Evolutionary conservation across 2,329 filamentous ascomycete genomes (phyloP), one percentile per base, ranked within the genome.

Genomic region (Epichloe gansuensis): DNA sequence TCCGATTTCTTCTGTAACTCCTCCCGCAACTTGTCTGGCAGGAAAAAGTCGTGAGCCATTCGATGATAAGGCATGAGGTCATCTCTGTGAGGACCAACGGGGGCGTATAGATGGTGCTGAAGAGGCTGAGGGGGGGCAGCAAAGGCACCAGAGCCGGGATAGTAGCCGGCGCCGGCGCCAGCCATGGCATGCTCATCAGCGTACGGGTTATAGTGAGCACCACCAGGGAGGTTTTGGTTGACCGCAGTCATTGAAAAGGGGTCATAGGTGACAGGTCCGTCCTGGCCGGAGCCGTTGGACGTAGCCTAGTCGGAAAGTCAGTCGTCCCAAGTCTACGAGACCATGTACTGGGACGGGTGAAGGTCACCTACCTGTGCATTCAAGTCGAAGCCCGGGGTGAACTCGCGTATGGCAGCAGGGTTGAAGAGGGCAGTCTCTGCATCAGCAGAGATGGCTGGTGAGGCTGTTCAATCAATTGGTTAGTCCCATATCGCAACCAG

Each of bases 101-200:
- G 89, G 35, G 89, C 87, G 66, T 98, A 98, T 12, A 95, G 77
- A 66, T 98, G 93, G 65, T 96, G 95, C 72, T 91, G 87, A 5
- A 89, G 78, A 23, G 85, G 85, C 57, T 85, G 83, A 21, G 74
- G 65, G 15, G 75, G 72, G 11, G 74, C 66, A 11, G 71, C 65
- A 61, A 76, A 84, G 11, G 71, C 69, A 48, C 68, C 68, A 43
- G 77, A 76, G n/a, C 74, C 65, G 47, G 78, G 77, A 63, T 85
- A 95, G 65, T 84, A 95, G 2, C 80, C 74, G 15, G 80, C 73
- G 5, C 77, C 77, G 53, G 75, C 72, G 31, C 67, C 71, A 5
- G 75, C 71, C 47, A 90, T 70, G 21, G 73, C 71, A 48, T 80
- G 77, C 54, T 93, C 86, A 59, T 89, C 84, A 2, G 83, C 81